Base-by-base conservation (phyloP, 2,329 filamentous ascomycete genomes). In the Cercospora brassicicola region DNA sequence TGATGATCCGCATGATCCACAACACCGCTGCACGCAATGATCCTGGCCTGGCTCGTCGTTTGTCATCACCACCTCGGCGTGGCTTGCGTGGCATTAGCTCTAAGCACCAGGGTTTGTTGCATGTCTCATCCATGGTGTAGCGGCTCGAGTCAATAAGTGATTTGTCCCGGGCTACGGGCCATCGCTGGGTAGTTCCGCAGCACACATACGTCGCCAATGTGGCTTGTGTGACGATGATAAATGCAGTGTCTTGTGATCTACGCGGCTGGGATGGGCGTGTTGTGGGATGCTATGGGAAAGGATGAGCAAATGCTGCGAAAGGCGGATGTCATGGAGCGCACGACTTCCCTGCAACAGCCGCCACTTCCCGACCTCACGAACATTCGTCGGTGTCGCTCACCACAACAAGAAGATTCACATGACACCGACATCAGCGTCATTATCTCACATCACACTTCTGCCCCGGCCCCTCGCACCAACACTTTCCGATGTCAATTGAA, bases 401-500 rank as follows among this genome's bases (percentile, higher is more conserved):
- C 45, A 51, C 45, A 23, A 23, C 45, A 51, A 51, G 18, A 51
- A 23, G 18, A 20, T 23, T 2, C 48, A 57, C 45, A 62, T 42
- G 63, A 60, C 31, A 48, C 13, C 53, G 9, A 65, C 63, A 65
- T 28, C 55, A 53, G 31, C 59, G 39, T 23, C 53, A 57, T 57
- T 57, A 18, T 57, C 30, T 33, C 42, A 62, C 62, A n/a, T 57
- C 51, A 42, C 57, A 23, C 45, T 51, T 51, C n/a, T 26, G 10
- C 42, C 30, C 39, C 71, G 26, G 28, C 56, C 57, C 18, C 36
- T 36, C 62, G 59, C 39, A 42, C 61, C 4, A 30, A 30, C 42
- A 39, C 61, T 28, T 48, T 18, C 63, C 62, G 68, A 99, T 99
- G 95, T 98, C 95, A 74, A 94, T 99, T 83, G 94, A 98, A 78